Evolutionary conservation across 352 stramenopile genomes (phyloP).

Genomic region (Phytopythium mirpurense): DNA sequence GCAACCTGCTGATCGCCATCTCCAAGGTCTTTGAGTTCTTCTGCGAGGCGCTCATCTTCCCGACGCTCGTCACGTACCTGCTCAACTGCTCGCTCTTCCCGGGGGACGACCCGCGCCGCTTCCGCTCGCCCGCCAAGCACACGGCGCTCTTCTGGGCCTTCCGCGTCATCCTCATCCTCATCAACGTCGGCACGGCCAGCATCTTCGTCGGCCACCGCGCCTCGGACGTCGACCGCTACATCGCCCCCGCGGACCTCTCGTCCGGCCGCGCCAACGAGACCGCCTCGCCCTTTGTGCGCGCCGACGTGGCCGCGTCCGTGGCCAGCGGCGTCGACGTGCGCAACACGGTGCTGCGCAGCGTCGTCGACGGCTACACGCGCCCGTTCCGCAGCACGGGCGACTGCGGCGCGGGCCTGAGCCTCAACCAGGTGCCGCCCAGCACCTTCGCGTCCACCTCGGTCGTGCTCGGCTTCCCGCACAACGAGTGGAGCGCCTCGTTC

Average conservation of each 20-base stretch:
- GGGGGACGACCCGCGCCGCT: slow-evolving; percentile 16
- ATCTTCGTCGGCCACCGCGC: slow-evolving; percentile 15
- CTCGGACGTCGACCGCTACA: slow-evolving; percentile 8
- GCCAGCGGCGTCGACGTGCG: slow-evolving; percentile 1
- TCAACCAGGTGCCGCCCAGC: slow-evolving; percentile 15
- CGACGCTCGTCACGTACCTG: slow-evolving; percentile 31
- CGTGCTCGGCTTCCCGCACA: slow-evolving; percentile 25
- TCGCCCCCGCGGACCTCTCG: slow-evolving; percentile 12
- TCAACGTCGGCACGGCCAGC: slow-evolving; percentile 33
- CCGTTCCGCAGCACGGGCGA: slow-evolving; percentile 19
- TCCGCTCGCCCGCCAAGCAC: slow-evolving; percentile 24
- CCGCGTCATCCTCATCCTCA: slow-evolving; percentile 27
- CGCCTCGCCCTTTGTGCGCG: not conserved
- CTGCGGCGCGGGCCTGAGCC: slow-evolving; percentile 13
- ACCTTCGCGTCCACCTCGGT: slow-evolving; percentile 32
- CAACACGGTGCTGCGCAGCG: slow-evolving; percentile 16
- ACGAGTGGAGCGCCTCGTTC: slow-evolving; percentile 34
- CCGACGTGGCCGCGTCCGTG: not conserved
- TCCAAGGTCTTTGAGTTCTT: slow-evolving; percentile 25
- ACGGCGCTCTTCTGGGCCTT: slow-evolving; percentile 24
- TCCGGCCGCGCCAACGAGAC: slow-evolving; percentile 8
- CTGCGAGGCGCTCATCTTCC: slow-evolving; percentile 19
- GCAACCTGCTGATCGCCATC: slow-evolving; percentile 21
- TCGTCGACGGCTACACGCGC: slow-evolving; percentile 12
- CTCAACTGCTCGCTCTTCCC: slow-evolving; percentile 25